Evolutionary conservation across 148 eudicot species (phyloP).

Genomic region (Rhododendron mucronatum): DNA sequence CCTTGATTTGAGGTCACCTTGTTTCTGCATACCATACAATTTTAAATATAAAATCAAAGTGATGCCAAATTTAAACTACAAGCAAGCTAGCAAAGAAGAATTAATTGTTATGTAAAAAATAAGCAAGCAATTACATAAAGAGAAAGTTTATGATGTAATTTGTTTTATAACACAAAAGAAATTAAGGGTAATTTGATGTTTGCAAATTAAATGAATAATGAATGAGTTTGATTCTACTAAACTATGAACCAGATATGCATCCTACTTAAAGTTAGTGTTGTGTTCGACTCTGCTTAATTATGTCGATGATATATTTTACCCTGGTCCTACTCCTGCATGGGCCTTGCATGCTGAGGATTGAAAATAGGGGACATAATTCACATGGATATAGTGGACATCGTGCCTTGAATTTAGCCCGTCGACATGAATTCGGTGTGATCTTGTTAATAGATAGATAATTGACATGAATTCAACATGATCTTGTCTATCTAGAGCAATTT

Average conservation of each 20-base stretch:
- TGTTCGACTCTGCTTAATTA: neutral
- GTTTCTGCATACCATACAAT: neutral
- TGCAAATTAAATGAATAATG: no score
- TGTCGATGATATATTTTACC: no score
- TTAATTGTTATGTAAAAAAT: no score
- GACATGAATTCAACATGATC: neutral
- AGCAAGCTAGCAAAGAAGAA: neutral
- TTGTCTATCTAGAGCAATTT: neutral
- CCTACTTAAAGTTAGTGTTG: neutral
- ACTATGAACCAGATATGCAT: no score
- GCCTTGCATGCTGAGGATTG: neutral
- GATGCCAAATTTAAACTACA: neutral
- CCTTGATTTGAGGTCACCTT: neutral
- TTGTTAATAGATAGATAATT: neutral
- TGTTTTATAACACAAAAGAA: no score
- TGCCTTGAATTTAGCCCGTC: neutral
- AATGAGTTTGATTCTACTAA: neutral
- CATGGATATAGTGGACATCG: neutral
- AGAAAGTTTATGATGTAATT: no score
- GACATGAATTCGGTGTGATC: neutral
- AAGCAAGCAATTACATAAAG: no score
- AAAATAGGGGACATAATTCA: no score
- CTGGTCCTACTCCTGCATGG: neutral
- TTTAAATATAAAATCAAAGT: neutral
- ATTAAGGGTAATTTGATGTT: neutral